Percentiles rank a stretch among this genome's conserved stretches.
phyloP scores from a whole-genome alignment of 2,329 filamentous ascomycete species.

The Westerdykella ornata region DNA sequence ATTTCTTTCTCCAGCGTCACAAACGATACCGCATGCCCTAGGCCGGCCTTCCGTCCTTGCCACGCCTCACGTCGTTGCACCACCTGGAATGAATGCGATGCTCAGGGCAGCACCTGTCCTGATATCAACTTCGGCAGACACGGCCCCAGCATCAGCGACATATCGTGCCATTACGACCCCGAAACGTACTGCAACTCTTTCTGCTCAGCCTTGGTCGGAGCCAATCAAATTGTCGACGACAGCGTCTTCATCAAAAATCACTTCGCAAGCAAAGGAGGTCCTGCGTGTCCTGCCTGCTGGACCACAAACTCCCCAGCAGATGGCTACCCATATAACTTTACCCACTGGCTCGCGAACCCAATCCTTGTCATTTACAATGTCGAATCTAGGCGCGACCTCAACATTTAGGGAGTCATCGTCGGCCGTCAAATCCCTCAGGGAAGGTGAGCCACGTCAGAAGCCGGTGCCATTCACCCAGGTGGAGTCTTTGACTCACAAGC shows the following conservation, averaged over 20 bases:
- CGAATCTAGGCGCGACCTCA: no score
- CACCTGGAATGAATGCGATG: not conserved
- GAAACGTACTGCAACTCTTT: not conserved
- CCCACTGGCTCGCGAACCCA: not conserved
- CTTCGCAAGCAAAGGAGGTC: not conserved
- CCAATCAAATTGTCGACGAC: not conserved
- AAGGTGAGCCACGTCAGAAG: no score
- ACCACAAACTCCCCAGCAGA: not conserved
- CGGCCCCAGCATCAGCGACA: constrained; percentile 7
- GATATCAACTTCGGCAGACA: constrained; percentile 7
- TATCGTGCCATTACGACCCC: constrained; percentile 4
- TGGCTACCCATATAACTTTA: constrained; percentile 1
- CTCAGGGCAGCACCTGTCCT: constrained; percentile 1
- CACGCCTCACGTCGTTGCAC: not conserved
- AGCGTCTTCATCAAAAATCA: constrained; percentile 1
- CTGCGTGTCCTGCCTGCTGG: not conserved
- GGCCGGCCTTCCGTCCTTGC: not conserved
- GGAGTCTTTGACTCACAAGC: no score
- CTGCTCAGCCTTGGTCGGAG: not conserved
- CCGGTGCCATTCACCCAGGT: no score
- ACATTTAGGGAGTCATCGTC: no score
- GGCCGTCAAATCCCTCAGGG: no score
- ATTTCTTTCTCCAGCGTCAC: constrained; percentile 16
- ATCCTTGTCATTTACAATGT: no score
- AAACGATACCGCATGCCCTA: constrained; percentile 6